phyloP scores from a whole-genome alignment of 2,329 filamentous ascomycete genomes.

The Beauveria sp. region DNA sequence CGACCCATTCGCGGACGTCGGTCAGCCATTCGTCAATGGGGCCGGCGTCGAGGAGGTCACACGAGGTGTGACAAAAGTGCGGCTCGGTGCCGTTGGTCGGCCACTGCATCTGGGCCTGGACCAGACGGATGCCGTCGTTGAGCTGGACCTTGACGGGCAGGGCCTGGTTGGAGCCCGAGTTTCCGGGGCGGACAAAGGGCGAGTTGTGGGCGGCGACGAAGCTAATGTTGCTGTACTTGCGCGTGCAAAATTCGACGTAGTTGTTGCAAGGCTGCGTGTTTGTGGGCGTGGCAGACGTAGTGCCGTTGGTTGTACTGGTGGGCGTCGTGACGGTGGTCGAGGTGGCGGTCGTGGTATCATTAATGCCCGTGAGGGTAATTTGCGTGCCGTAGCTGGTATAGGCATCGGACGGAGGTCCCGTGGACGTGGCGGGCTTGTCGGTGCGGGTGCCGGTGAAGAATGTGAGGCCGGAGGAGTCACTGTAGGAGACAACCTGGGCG shows the following conservation, averaged over 20 bases:
- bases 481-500: conserved; percentile 20
- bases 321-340: conserved; percentile 23
- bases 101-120: conserved; percentile 58
- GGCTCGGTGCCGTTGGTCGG: conserved; percentile 40
- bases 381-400: conserved; percentile 37
- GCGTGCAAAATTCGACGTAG: conserved; percentile 66
- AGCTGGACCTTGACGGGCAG: conserved; percentile 62
- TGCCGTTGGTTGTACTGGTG: conserved; percentile 20
- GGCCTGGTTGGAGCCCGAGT: conserved; percentile 68
- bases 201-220: conserved; percentile 75
- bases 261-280: conserved; percentile 79
- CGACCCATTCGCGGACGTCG: conserved; percentile 65
- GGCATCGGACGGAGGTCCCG: conserved; percentile 34
- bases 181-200: conserved; percentile 63
- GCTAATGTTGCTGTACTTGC: conserved; percentile 76
- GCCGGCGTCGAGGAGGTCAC: conserved; percentile 73
- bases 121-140: conserved; percentile 64
- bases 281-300: conserved; percentile 36
- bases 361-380: conserved; percentile 31
- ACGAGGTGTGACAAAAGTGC: conserved; percentile 81
- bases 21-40: conserved; percentile 67
- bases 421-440: conserved; percentile 28
- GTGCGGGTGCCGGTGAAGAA: conserved; percentile 32
- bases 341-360: conserved; percentile 25
- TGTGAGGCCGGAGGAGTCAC: conserved; percentile 26